A percentile compares a stretch with the other conserved stretches of the same genome.
Conservation (phyloP, 1,139 yeast species). For the Blastobotrys proliferans region DNA sequence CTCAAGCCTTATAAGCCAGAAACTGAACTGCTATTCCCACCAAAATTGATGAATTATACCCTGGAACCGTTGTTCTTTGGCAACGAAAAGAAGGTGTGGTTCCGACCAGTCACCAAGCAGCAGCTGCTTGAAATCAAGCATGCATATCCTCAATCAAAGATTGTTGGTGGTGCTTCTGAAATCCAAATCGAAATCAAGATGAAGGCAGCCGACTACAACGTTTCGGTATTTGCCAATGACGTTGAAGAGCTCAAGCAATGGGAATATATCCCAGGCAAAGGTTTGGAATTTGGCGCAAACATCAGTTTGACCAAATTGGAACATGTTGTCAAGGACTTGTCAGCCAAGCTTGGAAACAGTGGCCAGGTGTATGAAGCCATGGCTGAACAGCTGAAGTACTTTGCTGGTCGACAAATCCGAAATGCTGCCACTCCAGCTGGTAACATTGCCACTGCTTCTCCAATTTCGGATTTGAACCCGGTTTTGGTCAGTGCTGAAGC, state of each 20-base stretch:
- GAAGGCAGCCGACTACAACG: constrained; percentile 40
- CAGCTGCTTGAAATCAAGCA: constrained; percentile 37
- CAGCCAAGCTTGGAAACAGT: constrained; percentile 20
- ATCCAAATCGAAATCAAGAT: constrained; percentile 44
- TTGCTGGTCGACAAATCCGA: constrained; percentile 47
- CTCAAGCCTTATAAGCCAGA: constrained; percentile 37
- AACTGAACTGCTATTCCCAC: constrained; percentile 41
- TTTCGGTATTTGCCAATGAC: constrained; percentile 41
- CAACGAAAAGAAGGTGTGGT: constrained; percentile 38
- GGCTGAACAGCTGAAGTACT: constrained; percentile 41
- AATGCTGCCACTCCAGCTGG: constrained; percentile 49
- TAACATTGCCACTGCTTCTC: constrained; percentile 47
- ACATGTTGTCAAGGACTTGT: constrained; percentile 33
- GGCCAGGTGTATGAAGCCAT: constrained; percentile 39
- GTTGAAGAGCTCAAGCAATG: constrained; percentile 37
- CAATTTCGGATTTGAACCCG: constrained; percentile 46
- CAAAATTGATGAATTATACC: constrained; percentile 31
- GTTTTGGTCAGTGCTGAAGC: constrained; percentile 42
- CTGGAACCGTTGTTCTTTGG: constrained; percentile 37
- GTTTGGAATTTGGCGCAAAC: constrained; percentile 41
- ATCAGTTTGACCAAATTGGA: constrained; percentile 40
- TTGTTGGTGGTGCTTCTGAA: constrained; percentile 47
- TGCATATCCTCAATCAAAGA: constrained; percentile 37
- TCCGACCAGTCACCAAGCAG: constrained; percentile 39
- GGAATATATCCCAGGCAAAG: constrained; percentile 35